Evolutionary conservation across 495 filamentous ascomycete species (phyloP).

Genomic region (Xylaria longipes): DNA sequence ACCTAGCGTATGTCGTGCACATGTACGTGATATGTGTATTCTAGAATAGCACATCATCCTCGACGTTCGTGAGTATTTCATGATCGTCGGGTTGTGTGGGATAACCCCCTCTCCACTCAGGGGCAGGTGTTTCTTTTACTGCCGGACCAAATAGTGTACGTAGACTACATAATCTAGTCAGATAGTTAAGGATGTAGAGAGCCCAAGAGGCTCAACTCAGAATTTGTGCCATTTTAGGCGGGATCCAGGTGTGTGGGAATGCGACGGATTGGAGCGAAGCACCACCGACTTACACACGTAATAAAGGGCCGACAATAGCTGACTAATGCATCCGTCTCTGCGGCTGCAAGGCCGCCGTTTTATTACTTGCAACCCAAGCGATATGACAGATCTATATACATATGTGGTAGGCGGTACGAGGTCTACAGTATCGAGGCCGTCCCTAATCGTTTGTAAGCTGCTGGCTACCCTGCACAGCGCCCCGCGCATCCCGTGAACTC

Average conservation of each 20-base stretch:
- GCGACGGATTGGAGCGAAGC: not conserved
- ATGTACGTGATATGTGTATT: not conserved
- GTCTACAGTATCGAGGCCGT: not conserved
- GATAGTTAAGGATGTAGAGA: not conserved
- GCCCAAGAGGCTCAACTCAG: not conserved
- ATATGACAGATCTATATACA: not conserved
- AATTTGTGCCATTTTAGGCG: not conserved
- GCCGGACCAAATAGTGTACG: not conserved
- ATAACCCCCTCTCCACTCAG: not conserved
- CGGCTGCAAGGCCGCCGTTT: not conserved
- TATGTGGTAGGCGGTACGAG: not conserved
- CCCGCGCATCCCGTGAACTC: slow-evolving; percentile 7
- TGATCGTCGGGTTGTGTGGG: not conserved
- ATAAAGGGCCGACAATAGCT: not conserved
- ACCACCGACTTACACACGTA: not conserved
- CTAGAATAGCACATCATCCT: not conserved
- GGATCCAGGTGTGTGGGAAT: not conserved
- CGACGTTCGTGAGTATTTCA: not conserved
- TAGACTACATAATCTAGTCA: too few species aligned
- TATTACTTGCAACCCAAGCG: not conserved
- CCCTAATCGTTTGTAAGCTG: not conserved
- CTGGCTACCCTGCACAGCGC: not conserved
- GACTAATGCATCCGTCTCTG: not conserved
- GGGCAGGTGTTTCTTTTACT: not conserved
- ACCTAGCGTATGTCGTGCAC: not conserved